These are phyloP conservation scores for Neopestalotiopsis sp. DNA, from an alignment of 2,329 filamentous ascomycete species.

Conservation along the genomic window DNA sequence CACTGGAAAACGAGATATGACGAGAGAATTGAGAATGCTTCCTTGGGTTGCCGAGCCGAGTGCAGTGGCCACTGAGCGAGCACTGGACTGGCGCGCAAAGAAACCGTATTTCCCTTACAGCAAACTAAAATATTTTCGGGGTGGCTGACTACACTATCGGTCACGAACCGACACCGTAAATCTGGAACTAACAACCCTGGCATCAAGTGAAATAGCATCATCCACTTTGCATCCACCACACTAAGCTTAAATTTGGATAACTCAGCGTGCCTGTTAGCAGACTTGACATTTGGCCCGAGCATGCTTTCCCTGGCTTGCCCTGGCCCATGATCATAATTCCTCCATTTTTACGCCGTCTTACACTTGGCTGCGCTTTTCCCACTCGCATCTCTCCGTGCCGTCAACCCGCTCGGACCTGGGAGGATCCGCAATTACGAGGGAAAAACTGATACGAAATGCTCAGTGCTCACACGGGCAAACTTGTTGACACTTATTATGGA, in stretches of 20 bases:
- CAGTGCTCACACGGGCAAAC: background rate
- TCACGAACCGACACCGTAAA: background rate
- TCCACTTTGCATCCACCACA: background rate
- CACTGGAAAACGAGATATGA: background rate
- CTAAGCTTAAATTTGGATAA: constrained; percentile 3
- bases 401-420: background rate
- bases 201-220: background rate
- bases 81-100: background rate
- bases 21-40: background rate
- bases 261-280: background rate
- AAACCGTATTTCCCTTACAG: background rate
- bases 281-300: background rate
- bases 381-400: background rate
- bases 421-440: background rate
- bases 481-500: background rate
- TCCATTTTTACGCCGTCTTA: background rate
- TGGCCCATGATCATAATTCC: background rate
- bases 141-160: constrained; percentile 1
- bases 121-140: background rate
- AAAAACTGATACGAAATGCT: background rate
- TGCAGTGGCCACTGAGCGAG: no score
- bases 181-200: background rate
- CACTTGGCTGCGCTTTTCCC: background rate
- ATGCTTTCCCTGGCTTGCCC: no score
- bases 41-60: background rate